These are phyloP conservation scores for Cinchona pubescens DNA, from an alignment of 257 asterid species.

Conservation along the genomic window DNA sequence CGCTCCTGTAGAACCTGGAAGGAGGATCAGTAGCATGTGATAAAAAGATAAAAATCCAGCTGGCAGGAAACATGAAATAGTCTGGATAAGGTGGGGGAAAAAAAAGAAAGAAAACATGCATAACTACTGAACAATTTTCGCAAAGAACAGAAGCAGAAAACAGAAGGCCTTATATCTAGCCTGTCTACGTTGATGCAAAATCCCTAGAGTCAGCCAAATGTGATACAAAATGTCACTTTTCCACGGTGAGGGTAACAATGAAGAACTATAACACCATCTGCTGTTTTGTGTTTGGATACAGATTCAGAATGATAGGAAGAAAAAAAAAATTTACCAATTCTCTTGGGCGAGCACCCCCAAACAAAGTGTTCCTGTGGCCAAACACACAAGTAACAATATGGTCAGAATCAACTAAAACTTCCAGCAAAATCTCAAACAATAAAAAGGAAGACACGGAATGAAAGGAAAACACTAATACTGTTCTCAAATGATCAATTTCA, in stretches of 20 bases:
- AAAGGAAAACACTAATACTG: not conserved
- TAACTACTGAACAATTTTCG: not conserved
- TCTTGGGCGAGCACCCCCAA: slow-evolving; percentile 84
- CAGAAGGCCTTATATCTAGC: not conserved
- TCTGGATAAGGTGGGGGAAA: not conserved
- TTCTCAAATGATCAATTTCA: not conserved
- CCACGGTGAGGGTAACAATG: not conserved
- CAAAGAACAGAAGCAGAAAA: not conserved
- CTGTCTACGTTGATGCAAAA: not conserved
- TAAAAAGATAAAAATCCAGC: not conserved
- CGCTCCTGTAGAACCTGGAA: slow-evolving; percentile 73
- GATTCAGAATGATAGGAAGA: slow-evolving; percentile 5
- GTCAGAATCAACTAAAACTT: slow-evolving; percentile 24
- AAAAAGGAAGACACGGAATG: slow-evolving; percentile 10
- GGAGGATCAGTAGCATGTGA: slow-evolving; percentile 11
- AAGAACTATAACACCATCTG: not conserved
- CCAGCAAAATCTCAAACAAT: slow-evolving; percentile 13
- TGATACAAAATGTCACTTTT: not conserved
- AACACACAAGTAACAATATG: slow-evolving; percentile 24
- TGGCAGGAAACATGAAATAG: not conserved
- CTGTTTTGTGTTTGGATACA: not conserved
- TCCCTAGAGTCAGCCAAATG: not conserved
- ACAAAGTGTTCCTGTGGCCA: slow-evolving; percentile 58
- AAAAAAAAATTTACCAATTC: slow-evolving; percentile 76
- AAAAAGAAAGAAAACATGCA: not conserved